Base-by-base conservation (phyloP, 73 alveolate species). In the Breviolum minutum region DNA sequence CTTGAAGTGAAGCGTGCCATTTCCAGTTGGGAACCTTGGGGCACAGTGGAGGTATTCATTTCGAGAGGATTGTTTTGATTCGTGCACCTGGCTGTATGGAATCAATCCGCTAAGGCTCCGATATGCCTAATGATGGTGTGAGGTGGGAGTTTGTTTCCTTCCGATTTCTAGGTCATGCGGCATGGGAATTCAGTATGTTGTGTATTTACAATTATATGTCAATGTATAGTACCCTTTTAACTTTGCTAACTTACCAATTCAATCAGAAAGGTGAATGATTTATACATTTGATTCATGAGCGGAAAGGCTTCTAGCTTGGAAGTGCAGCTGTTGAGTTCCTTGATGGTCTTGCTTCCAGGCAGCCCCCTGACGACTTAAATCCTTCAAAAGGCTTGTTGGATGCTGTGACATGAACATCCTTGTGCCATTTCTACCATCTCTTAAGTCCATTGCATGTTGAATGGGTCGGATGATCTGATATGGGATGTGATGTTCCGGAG, bases 1-100 rank as follows among this genome's bases (percentile, higher is more conserved):
- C 79, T 92, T 26, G 98, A 92, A 92, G 98, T 92, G 63, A 92
- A 92, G 81, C 98, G 98, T n/a, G 98, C 98, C 80, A 92, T 92
- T 61, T 74, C 91, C 98, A 92, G 98, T 90, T 61, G 27, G 66
- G 81, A 16, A 74, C 97, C 27, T 63, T 8, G 97, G 13, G 76
- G 17, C 62, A 60, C 14, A 19, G 79, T 32, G 26, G 9, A 5
- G 24, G 20, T 32, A 8, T 30, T 30, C 68, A 30, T 29, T 79
- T 61, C 27, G 20, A 0, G 54, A 68, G 24, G 77, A 68, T 68
- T 68, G n/a, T 68, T 68, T 22, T 68, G 77, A 22, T 17, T 17
- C 77, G 24, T 68, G 77, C 24, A 17, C 24, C 24, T 22, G 24
- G 77, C 77, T 22, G 24, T 22, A 22, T 73, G 40, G 7, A 48